Base-by-base conservation (phyloP, 2,329 filamentous ascomycete species). In the Venturia asperata region DNA sequence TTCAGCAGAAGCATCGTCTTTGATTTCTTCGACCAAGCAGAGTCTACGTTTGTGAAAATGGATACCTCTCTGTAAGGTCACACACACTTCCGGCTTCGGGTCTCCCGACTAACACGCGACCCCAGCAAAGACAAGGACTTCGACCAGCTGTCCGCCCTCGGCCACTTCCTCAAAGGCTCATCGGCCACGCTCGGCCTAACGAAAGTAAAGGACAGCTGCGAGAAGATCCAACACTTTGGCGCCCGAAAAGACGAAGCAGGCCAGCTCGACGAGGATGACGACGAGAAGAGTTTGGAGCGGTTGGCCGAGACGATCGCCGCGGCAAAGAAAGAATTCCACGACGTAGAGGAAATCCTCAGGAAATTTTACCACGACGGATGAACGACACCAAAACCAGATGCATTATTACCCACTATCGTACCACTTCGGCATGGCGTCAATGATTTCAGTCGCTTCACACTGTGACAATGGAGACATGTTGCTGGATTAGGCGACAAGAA, bases 81-180 rank as follows among this genome's bases (percentile, higher is more conserved):
- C 63, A 4, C 34, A 61, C 15, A 17, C 30, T 21, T 37, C 56
- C 21, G 37, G 7, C 60, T 24, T 37, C 21, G 15, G 11, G n/a
- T n/a, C 45, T 49, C 10, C 39, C 24, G 11, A 24, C 60, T 65
- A 47, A 66, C 39, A 47, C 42, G 42, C 27, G 19, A 21, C 30
- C 19, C 3, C 73, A 96, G 92, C 69, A 76, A 85, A 69, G 75
- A 83, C 1, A 82, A 84, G 72, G 82, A 96, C 67, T 85, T 97
- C 66, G 76, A 79, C n/a, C 80, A 86, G 69, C 85, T 97, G 45
- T 96, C 91, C 42, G 83, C 85, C 64, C 86, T 96, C 41, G 94
- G 94, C 52, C 94, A 99, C 78, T 99, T 96, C 79, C 83, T 99
- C 70, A 99, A 99, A 79, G 94, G 94, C 67, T 97, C 93, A 7